Base-by-base conservation (phyloP, 345 rosid genomes). In the Acer saccharum region DNA sequence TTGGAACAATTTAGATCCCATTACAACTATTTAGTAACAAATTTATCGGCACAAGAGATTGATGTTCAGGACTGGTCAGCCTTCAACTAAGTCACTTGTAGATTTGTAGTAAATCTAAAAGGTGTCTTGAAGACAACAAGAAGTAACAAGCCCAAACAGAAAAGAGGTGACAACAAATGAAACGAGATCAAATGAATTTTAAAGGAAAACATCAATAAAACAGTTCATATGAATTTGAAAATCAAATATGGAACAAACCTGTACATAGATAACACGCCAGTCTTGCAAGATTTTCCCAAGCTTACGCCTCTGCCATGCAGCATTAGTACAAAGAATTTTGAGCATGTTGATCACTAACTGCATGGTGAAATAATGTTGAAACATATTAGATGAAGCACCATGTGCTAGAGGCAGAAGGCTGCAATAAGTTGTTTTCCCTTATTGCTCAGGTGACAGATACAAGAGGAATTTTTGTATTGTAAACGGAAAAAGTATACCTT, bases 231-330 rank as follows among this genome's bases (percentile, higher is more conserved):
- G 60, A 61, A 72, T 57, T 54, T 43, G 54, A 75, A 71, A 68
- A 29, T 60, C 6, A 72, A 65, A 69, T 58, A 66, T 4, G 44
- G 60, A 60, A 79, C 81, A 78, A 54, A 93, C 99, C 98, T 94
- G 98, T 39, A 90, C 84, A 77, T 80, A 83, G 77, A 93, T 86
- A 81, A 90, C 84, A 73, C 97, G 93, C 99, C 99, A 97, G 84
- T 97, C 98, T 81, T 94, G 95, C 77, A 97, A 85, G 76, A 93
- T 85, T 86, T 97, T 97, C 70, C 99, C 99, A 69, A 97, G 98
- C 84, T 94, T 94, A 72, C 99, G 95, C 87, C 99, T 94, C 87
- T 97, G 98, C 99, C 99, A 97, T 50, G 98, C 92, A 87, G 91
- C 81, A 88, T 97, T 97, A 76, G 99, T 91, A 81, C 98, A 90